These are phyloP conservation scores for Oryza longistaminata DNA, from an alignment of 176 grass and related monocot genomes.

Conservation along the genomic window DNA sequence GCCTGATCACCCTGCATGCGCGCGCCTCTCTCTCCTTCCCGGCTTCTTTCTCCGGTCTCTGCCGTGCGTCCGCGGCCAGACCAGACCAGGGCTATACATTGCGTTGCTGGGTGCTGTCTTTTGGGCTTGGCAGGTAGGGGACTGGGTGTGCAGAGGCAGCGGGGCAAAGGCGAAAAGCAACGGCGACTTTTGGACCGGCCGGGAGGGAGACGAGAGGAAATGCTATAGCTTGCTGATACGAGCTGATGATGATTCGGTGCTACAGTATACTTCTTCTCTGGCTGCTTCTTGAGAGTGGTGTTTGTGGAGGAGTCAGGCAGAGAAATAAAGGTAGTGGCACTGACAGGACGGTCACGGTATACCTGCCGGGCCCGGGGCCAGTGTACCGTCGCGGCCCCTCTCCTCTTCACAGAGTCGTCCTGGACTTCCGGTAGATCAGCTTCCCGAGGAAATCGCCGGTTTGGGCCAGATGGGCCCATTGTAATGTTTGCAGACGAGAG, in stretches of 20 bases:
- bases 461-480: not conserved
- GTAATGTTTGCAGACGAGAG: not conserved
- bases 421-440: too few relatives aligned
- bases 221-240: not conserved
- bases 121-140: constrained; percentile 10
- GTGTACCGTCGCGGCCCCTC: not conserved
- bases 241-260: not conserved
- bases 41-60: constrained; percentile 3
- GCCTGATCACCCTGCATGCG: not conserved
- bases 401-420: not conserved
- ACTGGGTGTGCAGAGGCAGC: not conserved
- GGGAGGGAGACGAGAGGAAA: not conserved
- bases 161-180: constrained; percentile 16
- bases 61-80: not conserved
- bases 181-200: constrained; percentile 40
- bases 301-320: constrained; percentile 1
- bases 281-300: constrained; percentile 13
- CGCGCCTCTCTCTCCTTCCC: not conserved
- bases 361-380: not conserved
- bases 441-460: not conserved
- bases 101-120: not conserved
- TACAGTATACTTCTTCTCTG: not conserved
- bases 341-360: not conserved
- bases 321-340: not conserved
- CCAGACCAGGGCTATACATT: not conserved